Percentiles rank a stretch among this genome's conserved stretches.
Conservation (phyloP, 1,284 basidiomycete species). For the Ceraceosorus guamensis region DNA sequence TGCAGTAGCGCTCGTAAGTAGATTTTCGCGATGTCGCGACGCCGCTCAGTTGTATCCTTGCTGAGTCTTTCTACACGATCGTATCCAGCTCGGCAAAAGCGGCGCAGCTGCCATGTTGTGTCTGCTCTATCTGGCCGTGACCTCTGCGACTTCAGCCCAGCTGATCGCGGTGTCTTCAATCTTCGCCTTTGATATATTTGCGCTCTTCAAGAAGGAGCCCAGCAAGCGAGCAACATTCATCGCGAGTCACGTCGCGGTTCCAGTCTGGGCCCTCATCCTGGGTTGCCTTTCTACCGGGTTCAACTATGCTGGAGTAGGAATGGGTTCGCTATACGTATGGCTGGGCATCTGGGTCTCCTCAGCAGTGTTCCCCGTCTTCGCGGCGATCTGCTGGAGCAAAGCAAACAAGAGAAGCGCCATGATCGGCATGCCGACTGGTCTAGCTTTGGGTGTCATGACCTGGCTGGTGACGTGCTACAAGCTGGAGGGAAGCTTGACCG, state of each 20-base stretch:
- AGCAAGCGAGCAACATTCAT: constrained; percentile 59
- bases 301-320: constrained; percentile 77
- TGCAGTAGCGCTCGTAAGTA: constrained; percentile 70
- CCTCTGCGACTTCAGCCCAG: constrained; percentile 77
- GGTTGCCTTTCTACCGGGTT: constrained; percentile 76
- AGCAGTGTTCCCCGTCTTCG: constrained; percentile 76
- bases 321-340: constrained; percentile 54
- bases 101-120: constrained; percentile 67
- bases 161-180: constrained; percentile 68
- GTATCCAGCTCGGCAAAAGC: constrained; percentile 64
- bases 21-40: too few species aligned
- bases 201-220: constrained; percentile 60
- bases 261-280: constrained; percentile 63
- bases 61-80: too few species aligned
- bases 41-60: too few species aligned
- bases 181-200: constrained; percentile 57
- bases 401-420: constrained; percentile 51
- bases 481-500: constrained; percentile 72
- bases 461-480: constrained; percentile 69
- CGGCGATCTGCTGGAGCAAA: constrained; percentile 53
- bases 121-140: constrained; percentile 60
- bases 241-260: constrained; percentile 59
- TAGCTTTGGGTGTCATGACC: constrained; percentile 64
- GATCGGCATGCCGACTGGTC: constrained; percentile 63
- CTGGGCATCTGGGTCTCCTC: constrained; percentile 78